Evolutionary conservation across 192 early-diverging fungal genomes (phyloP).

Genomic region (Coemansia nantahalensis): DNA sequence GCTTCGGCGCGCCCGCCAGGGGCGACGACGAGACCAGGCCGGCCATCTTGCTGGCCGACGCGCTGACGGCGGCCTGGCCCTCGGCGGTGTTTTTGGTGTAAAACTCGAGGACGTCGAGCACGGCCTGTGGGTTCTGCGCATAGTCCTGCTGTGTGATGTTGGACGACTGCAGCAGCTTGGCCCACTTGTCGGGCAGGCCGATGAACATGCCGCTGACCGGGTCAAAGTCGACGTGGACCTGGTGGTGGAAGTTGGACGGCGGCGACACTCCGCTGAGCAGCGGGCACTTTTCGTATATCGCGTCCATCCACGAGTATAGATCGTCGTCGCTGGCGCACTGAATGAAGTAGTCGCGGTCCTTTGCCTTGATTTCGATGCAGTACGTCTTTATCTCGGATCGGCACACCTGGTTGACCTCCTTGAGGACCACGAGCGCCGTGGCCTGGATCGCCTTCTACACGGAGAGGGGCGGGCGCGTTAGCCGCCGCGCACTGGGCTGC

Average conservation of each 20-base stretch:
- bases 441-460: slow-evolving; percentile 64
- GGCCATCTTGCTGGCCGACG: slow-evolving; percentile 55
- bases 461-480: background rate
- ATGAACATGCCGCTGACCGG: slow-evolving; percentile 57
- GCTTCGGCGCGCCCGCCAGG: slow-evolving; percentile 10
- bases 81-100: slow-evolving; percentile 82
- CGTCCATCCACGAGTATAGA: slow-evolving; percentile 98
- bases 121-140: slow-evolving; percentile 96
- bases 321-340: slow-evolving; percentile 95
- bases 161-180: slow-evolving; percentile 85
- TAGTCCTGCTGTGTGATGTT: slow-evolving; percentile 97
- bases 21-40: slow-evolving; percentile 45
- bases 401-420: slow-evolving; percentile 84
- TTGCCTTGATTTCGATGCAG: slow-evolving; percentile 92
- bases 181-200: slow-evolving; percentile 96
- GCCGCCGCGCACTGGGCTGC: too few species aligned
- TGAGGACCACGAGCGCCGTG: slow-evolving; percentile 84
- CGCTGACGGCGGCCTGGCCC: slow-evolving; percentile 35
- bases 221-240: slow-evolving; percentile 60
- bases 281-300: slow-evolving; percentile 77
- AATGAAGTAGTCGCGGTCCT: slow-evolving; percentile 91
- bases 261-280: slow-evolving; percentile 51
- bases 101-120: slow-evolving; percentile 96
- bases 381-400: slow-evolving; percentile 89
- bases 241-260: slow-evolving; percentile 59